These are phyloP conservation scores for Fragosphaeria purpurea DNA, from an alignment of 2,329 filamentous ascomycete species.

Conservation along the genomic window DNA sequence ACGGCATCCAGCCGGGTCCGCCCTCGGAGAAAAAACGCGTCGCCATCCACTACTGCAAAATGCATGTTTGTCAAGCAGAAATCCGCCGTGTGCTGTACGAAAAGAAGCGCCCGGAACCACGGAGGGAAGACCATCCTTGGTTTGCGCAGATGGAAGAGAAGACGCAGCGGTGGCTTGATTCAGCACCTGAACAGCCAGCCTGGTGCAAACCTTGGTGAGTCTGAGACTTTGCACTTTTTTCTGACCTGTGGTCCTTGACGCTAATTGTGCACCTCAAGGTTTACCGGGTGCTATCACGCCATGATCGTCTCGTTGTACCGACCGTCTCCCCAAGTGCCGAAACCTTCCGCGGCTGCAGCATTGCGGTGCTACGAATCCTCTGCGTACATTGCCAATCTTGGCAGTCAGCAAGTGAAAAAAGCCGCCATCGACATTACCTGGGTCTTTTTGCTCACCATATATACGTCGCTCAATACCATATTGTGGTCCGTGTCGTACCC, in stretches of 20 bases:
- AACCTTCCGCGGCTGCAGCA: constrained; percentile 71
- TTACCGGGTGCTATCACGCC: constrained; percentile 63
- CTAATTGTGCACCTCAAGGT: constrained; percentile 32
- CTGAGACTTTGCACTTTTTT: not conserved
- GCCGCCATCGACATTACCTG: constrained; percentile 78
- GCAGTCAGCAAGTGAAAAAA: constrained; percentile 67
- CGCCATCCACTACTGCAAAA: constrained; percentile 86
- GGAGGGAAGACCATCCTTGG: constrained; percentile 76
- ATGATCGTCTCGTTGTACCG: constrained; percentile 83
- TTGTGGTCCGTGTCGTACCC: constrained; percentile 87
- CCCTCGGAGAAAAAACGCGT: constrained; percentile 76
- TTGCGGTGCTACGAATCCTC: constrained; percentile 75
- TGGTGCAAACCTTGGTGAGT: constrained; percentile 75
- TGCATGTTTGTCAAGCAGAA: constrained; percentile 79
- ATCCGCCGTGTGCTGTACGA: constrained; percentile 81
- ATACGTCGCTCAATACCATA: constrained; percentile 84
- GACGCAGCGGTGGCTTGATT: constrained; percentile 68
- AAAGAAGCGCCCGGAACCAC: constrained; percentile 66
- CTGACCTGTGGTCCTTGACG: not conserved
- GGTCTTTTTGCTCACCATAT: constrained; percentile 83
- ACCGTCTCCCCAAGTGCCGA: constrained; percentile 83
- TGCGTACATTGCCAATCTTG: constrained; percentile 69
- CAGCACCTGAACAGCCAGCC: constrained; percentile 57
- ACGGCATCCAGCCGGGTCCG: constrained; percentile 63
- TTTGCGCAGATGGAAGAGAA: constrained; percentile 71